Evolutionary conservation across 768 basidiomycete genomes (phyloP).

Genomic region (Lentinula edodes): DNA sequence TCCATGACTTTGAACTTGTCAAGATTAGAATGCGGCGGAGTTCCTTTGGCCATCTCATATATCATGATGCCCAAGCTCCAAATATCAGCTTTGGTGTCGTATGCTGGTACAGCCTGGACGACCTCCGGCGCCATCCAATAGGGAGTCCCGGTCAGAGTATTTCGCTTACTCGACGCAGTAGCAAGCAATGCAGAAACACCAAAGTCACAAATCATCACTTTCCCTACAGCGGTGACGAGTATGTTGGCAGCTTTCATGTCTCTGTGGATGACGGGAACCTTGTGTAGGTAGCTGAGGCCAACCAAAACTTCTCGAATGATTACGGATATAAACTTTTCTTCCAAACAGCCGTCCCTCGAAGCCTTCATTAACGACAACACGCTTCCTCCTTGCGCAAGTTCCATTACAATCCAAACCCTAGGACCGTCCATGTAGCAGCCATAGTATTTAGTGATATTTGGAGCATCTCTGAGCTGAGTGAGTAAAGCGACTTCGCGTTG

Average conservation of each 20-base stretch:
- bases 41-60: slow-evolving; percentile 96
- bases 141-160: slow-evolving; percentile 94
- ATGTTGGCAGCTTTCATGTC: slow-evolving; percentile 98
- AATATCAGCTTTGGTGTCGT: slow-evolving; percentile 97
- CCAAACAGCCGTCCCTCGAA: slow-evolving; percentile 64
- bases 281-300: slow-evolving; percentile 87
- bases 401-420: slow-evolving; percentile 99
- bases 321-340: slow-evolving; percentile 85
- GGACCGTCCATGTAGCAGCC: slow-evolving; percentile 95
- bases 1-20: slow-evolving; percentile 85
- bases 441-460: slow-evolving; percentile 92
- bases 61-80: slow-evolving; percentile 97
- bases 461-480: slow-evolving; percentile 82
- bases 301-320: slow-evolving; percentile 87
- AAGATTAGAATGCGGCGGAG: slow-evolving; percentile 86
- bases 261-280: slow-evolving; percentile 90
- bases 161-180: slow-evolving; percentile 83
- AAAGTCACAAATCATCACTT: slow-evolving; percentile 96
- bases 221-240: slow-evolving; percentile 81
- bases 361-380: slow-evolving; percentile 92
- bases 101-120: slow-evolving; percentile 79
- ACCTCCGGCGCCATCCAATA: slow-evolving; percentile 99
- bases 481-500: slow-evolving; percentile 94
- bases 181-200: slow-evolving; percentile 92
- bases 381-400: slow-evolving; percentile 92